Base-by-base conservation (phyloP, 768 basidiomycete genomes). In the Macrolepiota fuliginosa region DNA sequence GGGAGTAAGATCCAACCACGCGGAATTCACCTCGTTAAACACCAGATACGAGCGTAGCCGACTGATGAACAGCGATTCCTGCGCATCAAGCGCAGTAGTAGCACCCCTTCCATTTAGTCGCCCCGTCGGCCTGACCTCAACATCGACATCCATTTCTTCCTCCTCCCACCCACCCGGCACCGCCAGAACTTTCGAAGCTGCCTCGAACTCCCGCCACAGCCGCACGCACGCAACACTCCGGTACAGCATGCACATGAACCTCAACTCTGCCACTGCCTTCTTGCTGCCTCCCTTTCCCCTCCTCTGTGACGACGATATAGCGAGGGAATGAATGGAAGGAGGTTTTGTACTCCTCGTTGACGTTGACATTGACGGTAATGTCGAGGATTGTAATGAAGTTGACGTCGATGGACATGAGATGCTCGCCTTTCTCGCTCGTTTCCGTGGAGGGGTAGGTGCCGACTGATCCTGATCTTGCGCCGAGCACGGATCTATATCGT, bases 21-120 rank as follows among this genome's bases (percentile, higher is more conserved):
- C 52, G 4, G 59, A 39, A n/a, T 53, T 61, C 32, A 61, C 54
- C n/a, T 54, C 59, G 40, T 54, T 53, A 27, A 46, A 46, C 2
- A 54, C 36, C 40, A 61, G 59, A 54, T 61, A 61, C 1, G 60
- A 61, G 46, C 60, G 53, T 17, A 61, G 54, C 0, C 60, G 60
- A 19, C 53, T 54, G 35, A 55, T 39, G 9, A 61, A 27, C 11
- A 61, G 4, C 10, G 53, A 36, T 19, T 61, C 60, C 36, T 61
- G 60, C 13, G 53, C 53, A n/a, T 61, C 60, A 47, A 61, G 42
- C 24, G 15, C 60, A 22, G 58, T 12, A 45, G 11, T 32, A 32
- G 29, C 29, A 32, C 29, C 29, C 7, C 29, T 32, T 32, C 29
- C 29, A 32, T 32, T 32, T 7, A 3, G 29, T 32, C 7, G 29